Conservation (phyloP, 2,329 filamentous ascomycete species). For the Paraphaeosphaeria sporulosa region DNA sequence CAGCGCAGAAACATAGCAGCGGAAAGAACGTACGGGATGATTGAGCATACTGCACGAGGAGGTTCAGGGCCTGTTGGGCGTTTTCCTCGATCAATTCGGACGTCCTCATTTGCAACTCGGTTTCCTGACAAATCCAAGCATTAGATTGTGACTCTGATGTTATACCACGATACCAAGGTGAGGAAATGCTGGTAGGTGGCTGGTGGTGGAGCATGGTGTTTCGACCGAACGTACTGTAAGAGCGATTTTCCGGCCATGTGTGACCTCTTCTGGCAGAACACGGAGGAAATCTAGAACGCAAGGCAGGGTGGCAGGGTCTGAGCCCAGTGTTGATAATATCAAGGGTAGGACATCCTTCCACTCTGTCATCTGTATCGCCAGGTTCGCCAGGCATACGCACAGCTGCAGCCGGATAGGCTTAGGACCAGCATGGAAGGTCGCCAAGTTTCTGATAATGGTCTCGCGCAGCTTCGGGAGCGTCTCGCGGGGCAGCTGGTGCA, state of each 20-base stretch:
- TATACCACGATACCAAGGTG: slow-evolving; percentile 42
- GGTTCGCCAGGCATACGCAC: slow-evolving; percentile 90
- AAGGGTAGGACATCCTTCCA: slow-evolving; percentile 93
- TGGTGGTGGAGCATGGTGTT: slow-evolving; percentile 44
- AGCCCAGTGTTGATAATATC: slow-evolving; percentile 80
- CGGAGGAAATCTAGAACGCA: slow-evolving; percentile 95
- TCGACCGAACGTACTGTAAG: slow-evolving; percentile 88
- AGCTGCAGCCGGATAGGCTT: slow-evolving; percentile 83
- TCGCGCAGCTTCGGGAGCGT: slow-evolving; percentile 80
- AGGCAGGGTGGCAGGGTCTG: slow-evolving; percentile 78
- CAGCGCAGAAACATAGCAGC: background rate
- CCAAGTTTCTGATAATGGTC: slow-evolving; percentile 82
- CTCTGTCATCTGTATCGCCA: slow-evolving; percentile 93
- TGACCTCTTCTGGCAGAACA: slow-evolving; percentile 97
- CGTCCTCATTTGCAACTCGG: slow-evolving; percentile 87
- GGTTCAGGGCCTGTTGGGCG: slow-evolving; percentile 81
- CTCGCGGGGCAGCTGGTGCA: slow-evolving; percentile 82
- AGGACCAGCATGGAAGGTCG: slow-evolving; percentile 80
- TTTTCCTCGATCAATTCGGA: slow-evolving; percentile 91
- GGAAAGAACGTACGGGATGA: slow-evolving; percentile 75
- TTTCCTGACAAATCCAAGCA: slow-evolving; percentile 71
- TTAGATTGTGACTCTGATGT: slow-evolving; percentile 53
- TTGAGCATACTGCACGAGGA: slow-evolving; percentile 89
- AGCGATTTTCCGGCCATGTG: slow-evolving; percentile 98
- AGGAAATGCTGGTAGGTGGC: slow-evolving; percentile 49